Conservation (phyloP, 805 yeast species). For the Wickerhamiella musiphila region DNA sequence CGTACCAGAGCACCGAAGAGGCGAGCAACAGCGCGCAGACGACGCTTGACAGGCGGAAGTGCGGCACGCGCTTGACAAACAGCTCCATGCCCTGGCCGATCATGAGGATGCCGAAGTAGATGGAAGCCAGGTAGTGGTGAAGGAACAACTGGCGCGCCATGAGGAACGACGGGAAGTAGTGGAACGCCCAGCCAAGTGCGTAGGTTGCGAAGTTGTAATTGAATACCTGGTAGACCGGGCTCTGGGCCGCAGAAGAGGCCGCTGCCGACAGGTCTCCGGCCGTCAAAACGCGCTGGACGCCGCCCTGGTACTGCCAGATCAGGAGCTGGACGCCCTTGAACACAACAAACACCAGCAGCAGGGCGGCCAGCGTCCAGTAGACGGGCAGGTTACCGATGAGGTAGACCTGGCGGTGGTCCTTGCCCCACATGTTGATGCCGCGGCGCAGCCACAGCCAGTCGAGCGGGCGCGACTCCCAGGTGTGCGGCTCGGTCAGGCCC, state of each 20-base stretch:
- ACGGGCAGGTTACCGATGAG: conserved; percentile 46
- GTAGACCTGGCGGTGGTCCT: conserved; percentile 31
- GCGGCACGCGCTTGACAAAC: conserved; percentile 13
- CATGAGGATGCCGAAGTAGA: conserved; percentile 70
- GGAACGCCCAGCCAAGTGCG: conserved; percentile 56
- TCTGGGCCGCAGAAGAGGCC: too few relatives aligned
- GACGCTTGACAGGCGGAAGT: conserved; percentile 16
- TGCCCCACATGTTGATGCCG: conserved; percentile 44
- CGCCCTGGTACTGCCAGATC: conserved; percentile 26
- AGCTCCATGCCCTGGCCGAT: conserved; percentile 40
- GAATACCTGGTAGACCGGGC: conserved; percentile 26
- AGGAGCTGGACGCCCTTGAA: conserved; percentile 19
- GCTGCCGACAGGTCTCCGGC: too few relatives aligned
- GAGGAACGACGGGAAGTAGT: conserved; percentile 77
- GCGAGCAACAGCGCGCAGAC: conserved; percentile 33
- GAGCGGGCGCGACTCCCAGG: conserved; percentile 35
- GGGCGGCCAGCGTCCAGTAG: conserved; percentile 30
- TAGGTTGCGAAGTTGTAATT: conserved; percentile 26
- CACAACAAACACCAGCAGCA: conserved; percentile 17
- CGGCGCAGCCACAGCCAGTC: conserved; percentile 45
- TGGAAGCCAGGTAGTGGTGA: conserved; percentile 86
- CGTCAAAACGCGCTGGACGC: too few relatives aligned
- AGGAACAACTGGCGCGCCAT: conserved; percentile 88
- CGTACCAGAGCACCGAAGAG: conserved; percentile 36
- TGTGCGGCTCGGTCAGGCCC: conserved; percentile 31